Evolutionary conservation across 1,284 basidiomycete species (phyloP).

Genomic region (Marasmius oreades): DNA sequence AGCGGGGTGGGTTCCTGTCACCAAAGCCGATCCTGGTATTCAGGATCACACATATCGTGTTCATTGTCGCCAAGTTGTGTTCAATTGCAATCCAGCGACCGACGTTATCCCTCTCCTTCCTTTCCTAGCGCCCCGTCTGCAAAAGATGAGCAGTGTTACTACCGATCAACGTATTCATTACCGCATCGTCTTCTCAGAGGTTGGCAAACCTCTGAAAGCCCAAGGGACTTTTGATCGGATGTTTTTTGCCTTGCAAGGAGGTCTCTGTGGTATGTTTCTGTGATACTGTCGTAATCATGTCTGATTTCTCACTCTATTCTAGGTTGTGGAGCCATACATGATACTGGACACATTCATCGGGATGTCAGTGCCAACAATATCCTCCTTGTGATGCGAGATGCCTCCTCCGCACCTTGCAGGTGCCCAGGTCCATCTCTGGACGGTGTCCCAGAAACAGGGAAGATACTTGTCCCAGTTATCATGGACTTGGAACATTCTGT

Average conservation of each 20-base stretch:
- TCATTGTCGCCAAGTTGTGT: not conserved
- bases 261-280: not conserved
- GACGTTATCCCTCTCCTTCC: not conserved
- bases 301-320: not conserved
- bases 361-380: too few relatives aligned
- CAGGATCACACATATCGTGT: too few relatives aligned
- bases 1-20: too few relatives aligned
- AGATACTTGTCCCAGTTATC: too few relatives aligned
- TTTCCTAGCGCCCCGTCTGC: not conserved
- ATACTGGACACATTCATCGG: not conserved
- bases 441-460: too few relatives aligned
- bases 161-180: not conserved
- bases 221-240: not conserved
- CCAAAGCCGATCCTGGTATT: too few relatives aligned
- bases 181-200: not conserved
- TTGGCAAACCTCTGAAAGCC: not conserved
- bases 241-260: not conserved
- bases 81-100: not conserved
- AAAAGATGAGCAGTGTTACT: not conserved
- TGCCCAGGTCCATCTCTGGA: too few relatives aligned
- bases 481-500: too few relatives aligned
- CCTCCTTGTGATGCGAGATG: too few relatives aligned
- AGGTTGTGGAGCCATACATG: not conserved
- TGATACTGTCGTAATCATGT: not conserved
- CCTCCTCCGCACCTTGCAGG: too few relatives aligned